phyloP scores from a whole-genome alignment of 768 basidiomycete genomes.

The Phanerochaete sordida region DNA sequence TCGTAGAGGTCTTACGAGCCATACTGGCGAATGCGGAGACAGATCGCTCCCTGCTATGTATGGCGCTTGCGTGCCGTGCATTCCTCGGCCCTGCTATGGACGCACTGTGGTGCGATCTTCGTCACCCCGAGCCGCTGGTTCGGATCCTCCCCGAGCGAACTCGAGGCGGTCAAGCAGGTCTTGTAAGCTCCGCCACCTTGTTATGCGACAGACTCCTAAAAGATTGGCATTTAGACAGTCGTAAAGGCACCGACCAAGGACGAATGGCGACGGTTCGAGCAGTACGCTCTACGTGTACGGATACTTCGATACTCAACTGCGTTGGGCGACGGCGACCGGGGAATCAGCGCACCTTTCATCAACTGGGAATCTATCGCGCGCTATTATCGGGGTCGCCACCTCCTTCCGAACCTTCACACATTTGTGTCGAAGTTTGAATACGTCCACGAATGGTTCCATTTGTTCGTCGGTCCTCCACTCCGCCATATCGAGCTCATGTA shows the following conservation, averaged over 20 bases:
- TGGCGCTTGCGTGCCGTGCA: constrained; percentile 60
- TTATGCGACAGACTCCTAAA: not conserved
- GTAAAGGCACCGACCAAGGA: not conserved
- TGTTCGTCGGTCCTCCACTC: not conserved
- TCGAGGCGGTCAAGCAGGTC: too few species aligned
- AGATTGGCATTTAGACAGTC: too few species aligned
- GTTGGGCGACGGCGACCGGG: not conserved
- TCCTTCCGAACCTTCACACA: not conserved
- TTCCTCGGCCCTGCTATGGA: constrained; percentile 60
- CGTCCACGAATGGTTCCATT: not conserved
- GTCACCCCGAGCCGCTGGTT: constrained; percentile 32
- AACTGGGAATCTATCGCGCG: not conserved
- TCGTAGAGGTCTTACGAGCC: not conserved
- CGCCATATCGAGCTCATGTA: not conserved
- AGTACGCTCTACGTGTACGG: not conserved
- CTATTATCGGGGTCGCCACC: not conserved
- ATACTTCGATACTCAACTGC: not conserved
- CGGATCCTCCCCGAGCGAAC: not conserved
- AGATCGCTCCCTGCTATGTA: not conserved
- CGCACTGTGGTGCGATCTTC: constrained; percentile 68
- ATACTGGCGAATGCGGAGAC: not conserved
- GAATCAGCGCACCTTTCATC: too few species aligned
- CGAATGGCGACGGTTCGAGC: not conserved
- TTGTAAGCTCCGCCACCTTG: not conserved
- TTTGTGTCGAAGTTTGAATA: not conserved